Evolutionary conservation across 441 rosid species (phyloP).

Genomic region (Syzygium malaccense): DNA sequence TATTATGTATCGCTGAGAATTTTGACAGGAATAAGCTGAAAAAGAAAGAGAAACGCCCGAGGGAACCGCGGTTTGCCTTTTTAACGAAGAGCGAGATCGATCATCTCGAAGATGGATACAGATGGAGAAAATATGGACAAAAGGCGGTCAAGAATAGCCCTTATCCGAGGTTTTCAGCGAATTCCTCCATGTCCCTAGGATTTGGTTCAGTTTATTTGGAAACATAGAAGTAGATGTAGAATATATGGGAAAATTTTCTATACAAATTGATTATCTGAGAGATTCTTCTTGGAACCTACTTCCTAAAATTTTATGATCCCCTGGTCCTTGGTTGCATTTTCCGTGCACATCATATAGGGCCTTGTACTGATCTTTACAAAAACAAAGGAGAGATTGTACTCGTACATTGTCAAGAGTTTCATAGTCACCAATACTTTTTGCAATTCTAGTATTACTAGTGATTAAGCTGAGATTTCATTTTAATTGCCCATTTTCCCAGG

Average conservation of each 20-base stretch:
- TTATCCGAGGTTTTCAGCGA: slow-evolving; percentile 67
- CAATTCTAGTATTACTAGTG: neutral
- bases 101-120: slow-evolving; percentile 93
- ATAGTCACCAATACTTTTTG: neutral
- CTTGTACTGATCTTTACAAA: neutral
- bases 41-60: slow-evolving; percentile 57
- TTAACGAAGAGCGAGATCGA: slow-evolving; percentile 91
- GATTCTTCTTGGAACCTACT: neutral
- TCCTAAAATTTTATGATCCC: neutral
- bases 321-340: neutral
- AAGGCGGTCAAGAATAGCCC: slow-evolving; percentile 97
- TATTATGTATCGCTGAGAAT: neutral
- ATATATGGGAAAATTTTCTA: neutral
- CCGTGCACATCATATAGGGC: neutral
- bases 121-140: slow-evolving; percentile 98
- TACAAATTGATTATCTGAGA: neutral
- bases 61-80: slow-evolving; percentile 76
- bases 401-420: neutral
- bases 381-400: neutral
- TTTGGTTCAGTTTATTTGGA: neutral
- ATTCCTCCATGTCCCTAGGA: neutral
- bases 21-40: slow-evolving; percentile 10
- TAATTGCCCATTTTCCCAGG: slow-evolving; percentile 23
- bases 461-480: neutral
- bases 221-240: neutral